Conservation (phyloP, 139 green algal genomes). For the Diplosphaera chodatii region DNA sequence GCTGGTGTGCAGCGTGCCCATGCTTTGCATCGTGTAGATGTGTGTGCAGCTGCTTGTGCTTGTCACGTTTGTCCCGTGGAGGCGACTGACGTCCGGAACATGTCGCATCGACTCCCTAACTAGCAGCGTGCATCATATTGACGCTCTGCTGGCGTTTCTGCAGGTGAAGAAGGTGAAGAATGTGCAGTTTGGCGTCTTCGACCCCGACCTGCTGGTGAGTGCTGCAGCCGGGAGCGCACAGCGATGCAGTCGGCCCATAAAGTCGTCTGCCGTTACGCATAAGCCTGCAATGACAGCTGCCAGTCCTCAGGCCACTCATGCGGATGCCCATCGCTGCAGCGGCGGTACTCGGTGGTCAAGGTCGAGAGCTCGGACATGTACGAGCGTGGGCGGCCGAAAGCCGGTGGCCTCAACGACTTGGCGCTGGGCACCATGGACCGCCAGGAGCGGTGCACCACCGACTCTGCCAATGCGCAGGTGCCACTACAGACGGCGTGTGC, state of each 20-base stretch:
- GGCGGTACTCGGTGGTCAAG: slow-evolving; percentile 83
- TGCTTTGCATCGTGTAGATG: slow-evolving; percentile 22
- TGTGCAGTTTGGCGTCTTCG: slow-evolving; percentile 92
- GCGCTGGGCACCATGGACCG: slow-evolving; percentile 91
- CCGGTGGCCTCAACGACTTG: slow-evolving; percentile 84
- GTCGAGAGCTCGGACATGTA: slow-evolving; percentile 80
- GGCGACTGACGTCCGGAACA: too few relatives aligned
- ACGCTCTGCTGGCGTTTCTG: too few relatives aligned
- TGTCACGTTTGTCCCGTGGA: too few relatives aligned
- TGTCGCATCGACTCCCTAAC: too few relatives aligned
- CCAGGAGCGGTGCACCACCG: slow-evolving; percentile 70
- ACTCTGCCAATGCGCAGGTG: slow-evolving; percentile 39
- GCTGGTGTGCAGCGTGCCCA: background rate
- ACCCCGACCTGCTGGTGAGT: slow-evolving; percentile 95
- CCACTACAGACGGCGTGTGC: too few relatives aligned
- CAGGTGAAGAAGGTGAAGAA: slow-evolving; percentile 71
- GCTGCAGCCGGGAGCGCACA: too few relatives aligned
- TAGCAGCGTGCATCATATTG: too few relatives aligned
- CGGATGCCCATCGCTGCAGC: slow-evolving; percentile 38
- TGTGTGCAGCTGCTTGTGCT: too few relatives aligned
- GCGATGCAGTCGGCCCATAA: too few relatives aligned
- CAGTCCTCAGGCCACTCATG: too few relatives aligned
- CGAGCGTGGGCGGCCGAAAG: slow-evolving; percentile 83
- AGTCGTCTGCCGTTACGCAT: too few relatives aligned
- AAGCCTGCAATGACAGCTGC: too few relatives aligned